Conservation (phyloP, 2,329 filamentous ascomycete genomes). For the Aspergillus hiratsukae region DNA sequence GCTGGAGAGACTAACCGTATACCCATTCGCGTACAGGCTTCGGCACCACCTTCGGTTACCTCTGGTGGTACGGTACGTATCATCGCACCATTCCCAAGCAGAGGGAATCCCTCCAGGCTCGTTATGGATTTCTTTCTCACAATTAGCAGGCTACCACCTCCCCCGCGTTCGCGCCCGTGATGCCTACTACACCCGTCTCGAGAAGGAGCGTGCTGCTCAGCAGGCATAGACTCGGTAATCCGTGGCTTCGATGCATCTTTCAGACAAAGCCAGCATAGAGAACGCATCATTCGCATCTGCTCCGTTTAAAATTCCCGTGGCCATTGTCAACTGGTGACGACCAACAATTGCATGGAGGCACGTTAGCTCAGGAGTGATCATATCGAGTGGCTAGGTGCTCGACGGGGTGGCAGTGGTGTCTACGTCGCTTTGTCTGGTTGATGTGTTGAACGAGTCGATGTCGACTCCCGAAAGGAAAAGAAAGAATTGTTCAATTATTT, state of each 20-base stretch:
- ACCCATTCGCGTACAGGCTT: slow-evolving; percentile 45
- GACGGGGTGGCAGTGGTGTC: neutral
- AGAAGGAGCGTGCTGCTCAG: slow-evolving; percentile 53
- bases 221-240: slow-evolving; percentile 23
- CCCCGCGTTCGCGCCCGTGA: slow-evolving; percentile 61
- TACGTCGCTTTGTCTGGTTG: neutral
- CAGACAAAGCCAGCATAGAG: slow-evolving; percentile 1
- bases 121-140: neutral
- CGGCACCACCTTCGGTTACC: slow-evolving; percentile 59
- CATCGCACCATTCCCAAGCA: slow-evolving; percentile 2
- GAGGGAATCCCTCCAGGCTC: neutral
- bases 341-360: neutral
- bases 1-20: slow-evolving; percentile 11
- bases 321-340: neutral
- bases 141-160: slow-evolving; percentile 57
- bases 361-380: neutral
- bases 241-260: slow-evolving; percentile 1
- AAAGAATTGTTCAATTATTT: slow-evolving; percentile 16
- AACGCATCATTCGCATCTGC: slow-evolving; percentile 1
- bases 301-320: neutral
- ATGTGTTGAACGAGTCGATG: slow-evolving; percentile 10
- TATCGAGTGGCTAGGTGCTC: neutral
- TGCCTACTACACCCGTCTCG: slow-evolving; percentile 59
- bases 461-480: neutral
- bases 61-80: slow-evolving; percentile 62